A percentile compares a stretch with the other conserved stretches of the same genome.
Conservation (phyloP, 2,329 filamentous ascomycete genomes). For the Pseudogymnoascus sp. region DNA sequence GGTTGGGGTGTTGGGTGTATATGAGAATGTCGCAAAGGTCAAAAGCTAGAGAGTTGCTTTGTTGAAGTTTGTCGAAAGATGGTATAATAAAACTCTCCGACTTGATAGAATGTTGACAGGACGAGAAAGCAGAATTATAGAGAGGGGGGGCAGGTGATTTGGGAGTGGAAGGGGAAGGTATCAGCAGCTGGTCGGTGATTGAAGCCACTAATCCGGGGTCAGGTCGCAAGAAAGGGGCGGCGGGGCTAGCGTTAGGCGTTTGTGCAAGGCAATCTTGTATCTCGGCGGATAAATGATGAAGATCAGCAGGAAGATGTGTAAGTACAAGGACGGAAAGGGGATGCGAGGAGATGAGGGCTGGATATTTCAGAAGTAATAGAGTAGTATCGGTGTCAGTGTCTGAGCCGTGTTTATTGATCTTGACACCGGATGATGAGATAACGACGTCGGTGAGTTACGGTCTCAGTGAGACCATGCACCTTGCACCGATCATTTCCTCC, state of each 20-base stretch:
- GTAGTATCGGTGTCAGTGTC: background rate
- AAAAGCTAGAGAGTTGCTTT: background rate
- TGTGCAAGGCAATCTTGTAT: conserved; percentile 4
- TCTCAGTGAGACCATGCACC: conserved; percentile 3
- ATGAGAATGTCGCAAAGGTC: conserved; percentile 4
- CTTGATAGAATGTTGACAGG: background rate
- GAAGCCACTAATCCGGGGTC: conserved; percentile 7
- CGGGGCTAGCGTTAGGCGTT: conserved; percentile 7
- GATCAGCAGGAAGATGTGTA: background rate
- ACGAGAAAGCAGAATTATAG: conserved; percentile 5
- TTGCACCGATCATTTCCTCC: conserved; percentile 5
- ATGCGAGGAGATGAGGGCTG: background rate
- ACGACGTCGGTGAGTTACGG: background rate
- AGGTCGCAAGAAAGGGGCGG: conserved; percentile 7
- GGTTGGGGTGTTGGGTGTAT: background rate
- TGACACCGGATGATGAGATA: background rate
- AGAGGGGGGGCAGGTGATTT: conserved; percentile 2
- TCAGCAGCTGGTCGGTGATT: background rate
- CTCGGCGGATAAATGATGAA: conserved; percentile 7
- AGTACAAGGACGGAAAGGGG: background rate
- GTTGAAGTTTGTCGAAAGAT: background rate
- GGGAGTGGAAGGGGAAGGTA: conserved; percentile 1
- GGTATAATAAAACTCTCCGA: background rate
- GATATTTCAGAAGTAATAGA: background rate
- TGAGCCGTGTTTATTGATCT: background rate